Base-by-base conservation (phyloP, 805 yeast species). In the Metschnikowia continentalis region DNA sequence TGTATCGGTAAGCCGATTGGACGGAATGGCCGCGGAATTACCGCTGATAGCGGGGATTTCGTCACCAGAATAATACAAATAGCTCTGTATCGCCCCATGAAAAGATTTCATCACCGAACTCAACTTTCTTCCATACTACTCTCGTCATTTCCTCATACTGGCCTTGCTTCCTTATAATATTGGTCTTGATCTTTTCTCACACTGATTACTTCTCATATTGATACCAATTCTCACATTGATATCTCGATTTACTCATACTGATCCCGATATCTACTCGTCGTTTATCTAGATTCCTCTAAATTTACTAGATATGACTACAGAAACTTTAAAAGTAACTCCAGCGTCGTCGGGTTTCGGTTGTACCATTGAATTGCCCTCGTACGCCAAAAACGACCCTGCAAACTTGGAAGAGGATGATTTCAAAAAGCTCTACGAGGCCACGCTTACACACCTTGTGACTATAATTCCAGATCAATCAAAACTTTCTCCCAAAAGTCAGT, bases 401-500 rank as follows among this genome's bases (percentile, higher is more conserved):
- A 64, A 76, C 49, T 75, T 90, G 53, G 76, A 72, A 54, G 88
- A 84, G 3, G 79, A 69, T 5, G 94, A 89, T 60, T 88, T 88
- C 69, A 69, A 76, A 48, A 58, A 62, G 7, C 75, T 89, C 53
- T 80, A 78, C 58, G 77, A 79, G 32, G 92, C 91, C 0, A 77
- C 89, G 5, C 82, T 83, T 59, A 77, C 76, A 7, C 69, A 90
- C 63, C 78, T 88, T 47, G 96, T 90, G 7, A 72, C 88, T 15
- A 85, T 89, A 15, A 79, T 90, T 49, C 92, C 92, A 40, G 76
- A 77, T 39, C 92, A 86, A 68, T 80, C 75, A n/a, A 70, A 80
- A 6, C 75, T 90, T 37, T 56, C 82, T 3, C 95, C 96, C 32
- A 74, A 79, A 50, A 83, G 91, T 1, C 96, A 90, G 68, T 88